Conservation (phyloP, 331 rosid genomes). For the Quercus lobata region DNA sequence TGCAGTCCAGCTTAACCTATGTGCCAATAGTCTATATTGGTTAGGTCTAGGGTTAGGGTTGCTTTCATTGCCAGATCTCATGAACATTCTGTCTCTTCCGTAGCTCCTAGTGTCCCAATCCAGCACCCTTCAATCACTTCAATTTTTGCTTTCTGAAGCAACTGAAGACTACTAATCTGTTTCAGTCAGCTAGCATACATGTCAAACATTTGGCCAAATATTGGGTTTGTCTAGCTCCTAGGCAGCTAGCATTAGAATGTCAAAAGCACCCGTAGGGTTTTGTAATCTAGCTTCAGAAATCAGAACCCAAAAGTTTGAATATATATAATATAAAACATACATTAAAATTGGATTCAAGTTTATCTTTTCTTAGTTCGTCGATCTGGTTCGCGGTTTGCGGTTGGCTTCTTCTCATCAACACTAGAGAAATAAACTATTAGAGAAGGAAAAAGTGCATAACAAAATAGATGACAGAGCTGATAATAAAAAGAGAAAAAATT, state of each 20-base stretch:
- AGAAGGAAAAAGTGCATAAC: too few relatives aligned
- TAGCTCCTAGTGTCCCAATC: not conserved
- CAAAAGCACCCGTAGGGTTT: not conserved
- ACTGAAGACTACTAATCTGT: constrained; percentile 31
- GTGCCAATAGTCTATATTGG: not conserved
- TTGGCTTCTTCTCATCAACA: too few relatives aligned
- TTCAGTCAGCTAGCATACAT: not conserved
- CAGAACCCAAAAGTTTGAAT: not conserved
- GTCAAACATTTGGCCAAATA: constrained; percentile 16
- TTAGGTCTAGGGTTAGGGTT: constrained; percentile 6
- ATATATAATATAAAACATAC: not conserved
- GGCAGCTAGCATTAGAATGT: not conserved
- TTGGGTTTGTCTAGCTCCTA: not conserved
- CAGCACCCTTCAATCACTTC: constrained; percentile 24
- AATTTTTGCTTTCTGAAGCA: constrained; percentile 37
- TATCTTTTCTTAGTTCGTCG: not conserved
- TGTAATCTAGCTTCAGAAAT: not conserved
- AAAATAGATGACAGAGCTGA: too few relatives aligned
- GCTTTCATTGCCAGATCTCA: constrained; percentile 22
- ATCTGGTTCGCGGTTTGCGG: not conserved
- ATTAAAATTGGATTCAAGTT: not conserved
- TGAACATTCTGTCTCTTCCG: constrained; percentile 20
- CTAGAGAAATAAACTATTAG: too few relatives aligned
- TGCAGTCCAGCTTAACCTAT: constrained; percentile 32
- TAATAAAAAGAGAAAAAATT: too few relatives aligned